These are phyloP conservation scores for Ambispora gerdemannii DNA, from an alignment of 192 early-diverging fungal genomes.

Conservation along the genomic window DNA sequence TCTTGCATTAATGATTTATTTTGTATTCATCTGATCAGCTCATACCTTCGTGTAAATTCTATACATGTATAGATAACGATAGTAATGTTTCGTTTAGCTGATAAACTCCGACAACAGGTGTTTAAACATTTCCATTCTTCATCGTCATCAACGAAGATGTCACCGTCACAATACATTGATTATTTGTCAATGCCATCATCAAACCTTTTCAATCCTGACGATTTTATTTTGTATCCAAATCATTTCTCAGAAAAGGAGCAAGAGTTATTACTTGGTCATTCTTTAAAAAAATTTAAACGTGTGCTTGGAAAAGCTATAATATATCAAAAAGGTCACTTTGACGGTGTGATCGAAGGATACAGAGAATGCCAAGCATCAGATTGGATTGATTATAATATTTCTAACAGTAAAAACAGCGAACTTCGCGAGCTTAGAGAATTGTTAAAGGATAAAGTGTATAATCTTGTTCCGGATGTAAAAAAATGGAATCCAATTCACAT, in stretches of 20 bases:
- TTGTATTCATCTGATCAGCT: too few relatives aligned
- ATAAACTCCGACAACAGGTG: too few relatives aligned
- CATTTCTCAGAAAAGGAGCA: slow-evolving; percentile 44
- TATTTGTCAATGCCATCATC: slow-evolving; percentile 28
- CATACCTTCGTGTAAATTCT: too few relatives aligned
- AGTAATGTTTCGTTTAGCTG: too few relatives aligned
- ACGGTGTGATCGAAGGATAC: slow-evolving; percentile 71
- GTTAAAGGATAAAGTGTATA: slow-evolving; percentile 57
- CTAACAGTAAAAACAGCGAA: slow-evolving; percentile 35
- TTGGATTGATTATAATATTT: slow-evolving; percentile 39
- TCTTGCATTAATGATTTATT: too few relatives aligned
- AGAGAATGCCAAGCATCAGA: slow-evolving; percentile 66
- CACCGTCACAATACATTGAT: slow-evolving; percentile 33
- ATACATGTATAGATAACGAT: too few relatives aligned
- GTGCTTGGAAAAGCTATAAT: slow-evolving; percentile 40
- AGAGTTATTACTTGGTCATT: slow-evolving; percentile 35
- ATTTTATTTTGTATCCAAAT: slow-evolving; percentile 46
- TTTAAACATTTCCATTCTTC: too few relatives aligned
- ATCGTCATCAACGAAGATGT: too few relatives aligned
- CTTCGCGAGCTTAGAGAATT: slow-evolving; percentile 42
- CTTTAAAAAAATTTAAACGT: slow-evolving; percentile 46
- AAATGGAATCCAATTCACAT: slow-evolving; percentile 78
- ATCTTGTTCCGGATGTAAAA: slow-evolving; percentile 50
- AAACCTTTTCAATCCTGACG: slow-evolving; percentile 30
- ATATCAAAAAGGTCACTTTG: slow-evolving; percentile 75